phyloP scores from a whole-genome alignment of 192 early-diverging fungal species.

The Dimargaris cristalligena region DNA sequence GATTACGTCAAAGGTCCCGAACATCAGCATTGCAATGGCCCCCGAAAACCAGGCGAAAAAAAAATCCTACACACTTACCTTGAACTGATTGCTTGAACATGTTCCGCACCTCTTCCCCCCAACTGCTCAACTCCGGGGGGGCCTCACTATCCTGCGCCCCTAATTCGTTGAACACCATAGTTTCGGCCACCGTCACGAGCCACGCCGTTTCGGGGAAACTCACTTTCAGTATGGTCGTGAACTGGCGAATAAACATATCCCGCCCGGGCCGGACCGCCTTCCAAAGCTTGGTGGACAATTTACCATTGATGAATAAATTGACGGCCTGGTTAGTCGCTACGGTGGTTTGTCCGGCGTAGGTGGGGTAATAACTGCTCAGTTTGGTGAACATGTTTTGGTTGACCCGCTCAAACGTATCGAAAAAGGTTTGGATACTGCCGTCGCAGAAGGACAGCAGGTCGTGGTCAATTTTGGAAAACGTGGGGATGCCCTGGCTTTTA shows the following conservation, averaged over 20 bases:
- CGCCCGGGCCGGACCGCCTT: not conserved
- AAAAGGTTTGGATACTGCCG: not conserved
- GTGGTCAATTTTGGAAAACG: not conserved
- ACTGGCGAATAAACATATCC: not conserved
- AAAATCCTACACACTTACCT: not conserved
- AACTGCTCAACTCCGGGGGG: not conserved
- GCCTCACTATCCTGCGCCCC: not conserved
- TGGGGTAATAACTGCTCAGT: not conserved
- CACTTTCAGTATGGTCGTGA: not conserved
- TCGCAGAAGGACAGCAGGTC: not conserved
- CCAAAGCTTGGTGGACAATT: not conserved
- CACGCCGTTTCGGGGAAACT: not conserved
- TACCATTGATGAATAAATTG: not conserved
- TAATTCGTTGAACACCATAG: not conserved
- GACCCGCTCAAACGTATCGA: not conserved
- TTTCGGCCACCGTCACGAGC: not conserved
- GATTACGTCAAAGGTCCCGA: too few species aligned
- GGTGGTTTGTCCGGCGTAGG: not conserved
- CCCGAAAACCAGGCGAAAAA: too few species aligned
- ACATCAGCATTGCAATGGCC: not conserved
- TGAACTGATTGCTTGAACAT: not conserved
- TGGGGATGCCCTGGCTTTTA: not conserved
- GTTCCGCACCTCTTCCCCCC: not conserved
- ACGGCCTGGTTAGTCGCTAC: not conserved
- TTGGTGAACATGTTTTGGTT: not conserved